Conservation (phyloP, 1,139 yeast genomes). For the Protomyces inouyei region DNA sequence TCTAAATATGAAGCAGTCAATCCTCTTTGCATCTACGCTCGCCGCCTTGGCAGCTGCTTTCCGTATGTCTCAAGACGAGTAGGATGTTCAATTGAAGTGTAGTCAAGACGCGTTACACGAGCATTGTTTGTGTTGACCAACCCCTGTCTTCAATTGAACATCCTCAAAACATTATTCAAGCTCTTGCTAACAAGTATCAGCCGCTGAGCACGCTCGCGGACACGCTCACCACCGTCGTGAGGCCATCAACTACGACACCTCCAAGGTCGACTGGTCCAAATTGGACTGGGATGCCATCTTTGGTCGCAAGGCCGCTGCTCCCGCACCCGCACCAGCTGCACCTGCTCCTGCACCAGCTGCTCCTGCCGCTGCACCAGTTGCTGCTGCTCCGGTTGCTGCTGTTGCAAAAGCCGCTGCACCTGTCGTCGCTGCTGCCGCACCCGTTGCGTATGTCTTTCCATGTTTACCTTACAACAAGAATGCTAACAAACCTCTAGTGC, state of each 20-base stretch:
- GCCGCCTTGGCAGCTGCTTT: background rate
- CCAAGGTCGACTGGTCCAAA: conserved; percentile 13
- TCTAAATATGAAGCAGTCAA: background rate
- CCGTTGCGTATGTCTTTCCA: no score
- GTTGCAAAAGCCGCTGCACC: background rate
- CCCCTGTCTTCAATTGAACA: background rate
- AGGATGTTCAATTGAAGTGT: background rate
- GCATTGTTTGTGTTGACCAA: background rate
- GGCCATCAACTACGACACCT: conserved; percentile 7
- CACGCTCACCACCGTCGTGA: conserved; percentile 18
- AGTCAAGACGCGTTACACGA: background rate
- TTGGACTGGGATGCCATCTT: conserved; percentile 21
- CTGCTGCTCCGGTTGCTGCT: background rate
- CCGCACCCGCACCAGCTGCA: conserved; percentile 1
- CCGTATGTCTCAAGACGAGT: background rate
- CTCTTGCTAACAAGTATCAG: background rate
- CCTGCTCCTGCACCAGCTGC: conserved; percentile 1
- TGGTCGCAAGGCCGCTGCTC: conserved; percentile 13
- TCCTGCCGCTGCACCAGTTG: background rate
- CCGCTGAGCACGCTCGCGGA: conserved; percentile 21
- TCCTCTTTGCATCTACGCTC: background rate
- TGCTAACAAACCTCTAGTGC: background rate
- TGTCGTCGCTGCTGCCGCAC: background rate
- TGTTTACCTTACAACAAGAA: no score
- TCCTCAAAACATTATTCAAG: background rate